Evolutionary conservation across 1,284 basidiomycete genomes (phyloP), one percentile per base, ranked within the genome.

Genomic region (Ganoderma resinaceum): DNA sequence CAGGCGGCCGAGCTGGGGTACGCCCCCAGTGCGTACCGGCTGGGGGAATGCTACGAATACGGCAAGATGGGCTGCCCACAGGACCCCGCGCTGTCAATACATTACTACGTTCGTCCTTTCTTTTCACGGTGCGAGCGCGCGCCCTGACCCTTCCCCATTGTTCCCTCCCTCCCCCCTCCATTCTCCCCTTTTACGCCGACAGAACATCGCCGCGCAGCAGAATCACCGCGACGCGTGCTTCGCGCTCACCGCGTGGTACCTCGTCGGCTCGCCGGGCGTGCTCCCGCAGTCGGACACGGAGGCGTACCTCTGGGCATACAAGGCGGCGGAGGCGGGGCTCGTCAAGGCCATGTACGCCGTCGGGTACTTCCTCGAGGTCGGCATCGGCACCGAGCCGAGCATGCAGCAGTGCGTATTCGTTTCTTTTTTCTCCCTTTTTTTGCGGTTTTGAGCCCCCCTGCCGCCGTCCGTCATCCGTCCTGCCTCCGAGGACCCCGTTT

Each of bases 1-100:
- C 95, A 98, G 79, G 97, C 96, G 26, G 91, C 95, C 0, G 97
- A 99, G 81, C 86, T 99, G 61, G 96, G 96, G 14, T 99, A 99
- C 81, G 96, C 97, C 8, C 96, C 97, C 2, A 96, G 94, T 76
- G 97, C 97, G 57, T 96, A 97, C 83, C 92, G 96, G 75, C 84
- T 99, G 66, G 97, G 97, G 57, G 97, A 99, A 82, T 99, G 97
- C 81, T 99, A 99, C 81, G 97, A 99, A 84, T 99, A 99, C 81
- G 98, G 97, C 52, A 96, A 96, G 85, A 94, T 99, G 91, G 96
- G 96, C 18, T 99, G 97, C 77, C 97, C 97, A n/a, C 94, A 97
- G 78, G 97, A 99, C 79, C 90, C 96, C 1, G 97, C 98, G 23
- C 85, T 99, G 67, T 97, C 95, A 61, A 99, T 99, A 76, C 97